Evolutionary conservation across 2,329 filamentous ascomycete genomes (phyloP), one percentile per base, ranked within the genome.

Genomic region (Phyllosticta citribraziliensis): DNA sequence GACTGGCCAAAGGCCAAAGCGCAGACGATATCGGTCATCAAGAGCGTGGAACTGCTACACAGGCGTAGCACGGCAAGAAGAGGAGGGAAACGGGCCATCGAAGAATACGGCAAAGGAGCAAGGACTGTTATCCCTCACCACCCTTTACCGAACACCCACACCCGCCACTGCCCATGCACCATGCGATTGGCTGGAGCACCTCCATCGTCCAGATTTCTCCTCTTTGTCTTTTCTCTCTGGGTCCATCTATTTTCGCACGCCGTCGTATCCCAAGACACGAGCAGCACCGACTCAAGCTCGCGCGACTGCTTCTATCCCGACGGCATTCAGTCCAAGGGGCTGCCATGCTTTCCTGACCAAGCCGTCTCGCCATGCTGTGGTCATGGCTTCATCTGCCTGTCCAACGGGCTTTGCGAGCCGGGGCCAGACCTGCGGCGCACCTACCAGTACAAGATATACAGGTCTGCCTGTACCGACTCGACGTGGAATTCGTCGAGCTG

Each of bases 291-390:
- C 53, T 50, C 55, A 17, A 56, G 20, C 35, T 8, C 52, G 5
- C 53, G 63, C n/a, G 63, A 63, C 33, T 68, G 67, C 54, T 68
- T 65, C 55, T 68, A 64, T 53, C 67, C 67, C 1, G 56, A 63
- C n/a, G 67, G 66, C 17, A 24, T 62, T 8, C 56, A 65, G 24
- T 64, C 61, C n/a, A 64, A 53, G 52, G 66, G 66, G 12, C 47
- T 52, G 55, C 62, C 65, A 2, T 68, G 67, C 58, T 57, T 63
- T 27, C 58, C 65, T 11, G 55, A 65, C 40, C 56, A 63, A 17
- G 56, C 58, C 11, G 65, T 67, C 3, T 68, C 67, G 50, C 35
- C 59, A n/a, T 68, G 67, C 56, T 68, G 67, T 57, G 66, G 66
- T 6, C 66, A 65, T 27, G 65, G 64, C 14, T 68, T 67, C 54